Conservation (phyloP, 495 filamentous ascomycete genomes). For the Trichoderma reesei region DNA sequence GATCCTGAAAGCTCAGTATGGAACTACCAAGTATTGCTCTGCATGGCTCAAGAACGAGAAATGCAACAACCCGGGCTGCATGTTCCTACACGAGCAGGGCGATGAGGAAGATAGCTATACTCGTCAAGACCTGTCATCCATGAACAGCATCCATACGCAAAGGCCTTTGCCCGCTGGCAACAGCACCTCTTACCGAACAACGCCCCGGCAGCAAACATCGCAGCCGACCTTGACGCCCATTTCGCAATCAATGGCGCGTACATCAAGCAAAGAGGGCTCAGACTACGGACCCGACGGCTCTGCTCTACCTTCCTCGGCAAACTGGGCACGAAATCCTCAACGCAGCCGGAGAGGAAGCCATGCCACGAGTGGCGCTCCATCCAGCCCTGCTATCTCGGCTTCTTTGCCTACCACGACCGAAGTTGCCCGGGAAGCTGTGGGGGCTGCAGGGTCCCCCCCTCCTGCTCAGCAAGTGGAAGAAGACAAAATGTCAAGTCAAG, state of each 20-base stretch:
- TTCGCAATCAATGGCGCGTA: slow-evolving; percentile 62
- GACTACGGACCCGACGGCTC: slow-evolving; percentile 63
- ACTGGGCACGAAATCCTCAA: slow-evolving; percentile 78
- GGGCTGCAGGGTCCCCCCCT: slow-evolving; percentile 15
- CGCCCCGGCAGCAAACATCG: slow-evolving; percentile 41
- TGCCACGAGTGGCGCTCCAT: slow-evolving; percentile 64
- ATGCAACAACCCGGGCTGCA: slow-evolving; percentile 90
- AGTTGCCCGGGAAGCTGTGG: slow-evolving; percentile 25
- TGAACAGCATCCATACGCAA: slow-evolving; percentile 80
- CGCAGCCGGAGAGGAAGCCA: slow-evolving; percentile 65
- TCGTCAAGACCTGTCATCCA: slow-evolving; percentile 88
- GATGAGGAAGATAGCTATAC: slow-evolving; percentile 97
- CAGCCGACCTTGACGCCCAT: slow-evolving; percentile 39
- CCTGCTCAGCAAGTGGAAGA: not conserved
- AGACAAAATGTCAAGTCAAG: not conserved
- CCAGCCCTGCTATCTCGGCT: slow-evolving; percentile 66
- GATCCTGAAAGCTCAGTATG: slow-evolving; percentile 80
- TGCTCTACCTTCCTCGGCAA: slow-evolving; percentile 83
- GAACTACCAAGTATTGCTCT: slow-evolving; percentile 98
- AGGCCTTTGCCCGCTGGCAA: slow-evolving; percentile 41
- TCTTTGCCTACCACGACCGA: slow-evolving; percentile 46
- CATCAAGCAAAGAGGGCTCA: slow-evolving; percentile 67
- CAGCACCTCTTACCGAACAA: slow-evolving; percentile 36
- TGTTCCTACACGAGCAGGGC: slow-evolving; percentile 93
- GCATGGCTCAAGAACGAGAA: slow-evolving; percentile 88